phyloP scores from a whole-genome alignment of 495 filamentous ascomycete species.

The Aspergillus cristatus region DNA sequence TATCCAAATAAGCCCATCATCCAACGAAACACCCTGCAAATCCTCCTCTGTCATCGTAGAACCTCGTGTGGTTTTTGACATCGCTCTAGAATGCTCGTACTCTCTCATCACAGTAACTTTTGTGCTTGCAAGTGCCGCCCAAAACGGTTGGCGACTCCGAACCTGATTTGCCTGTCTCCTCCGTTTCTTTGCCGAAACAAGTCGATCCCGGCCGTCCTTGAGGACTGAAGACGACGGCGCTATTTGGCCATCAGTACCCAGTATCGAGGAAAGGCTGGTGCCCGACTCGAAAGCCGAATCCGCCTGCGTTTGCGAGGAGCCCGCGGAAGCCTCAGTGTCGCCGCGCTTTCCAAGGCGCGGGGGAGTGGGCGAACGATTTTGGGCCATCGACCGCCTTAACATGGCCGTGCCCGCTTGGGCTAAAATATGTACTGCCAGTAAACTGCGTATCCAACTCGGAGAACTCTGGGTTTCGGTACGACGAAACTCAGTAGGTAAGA shows the following conservation, averaged over 20 bases:
- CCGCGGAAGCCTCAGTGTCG: slow-evolving; percentile 49
- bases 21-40: slow-evolving; percentile 70
- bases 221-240: slow-evolving; percentile 28
- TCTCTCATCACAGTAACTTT: slow-evolving; percentile 92
- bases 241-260: slow-evolving; percentile 44
- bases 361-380: slow-evolving; percentile 37
- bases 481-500: slow-evolving; percentile 35
- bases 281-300: slow-evolving; percentile 38
- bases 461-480: slow-evolving; percentile 38
- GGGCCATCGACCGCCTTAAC: slow-evolving; percentile 44
- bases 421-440: slow-evolving; percentile 80
- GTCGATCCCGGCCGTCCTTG: slow-evolving; percentile 47
- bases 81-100: slow-evolving; percentile 75
- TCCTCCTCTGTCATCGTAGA: slow-evolving; percentile 71
- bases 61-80: slow-evolving; percentile 59
- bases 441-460: slow-evolving; percentile 48
- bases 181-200: slow-evolving; percentile 65
- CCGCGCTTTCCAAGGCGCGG: slow-evolving; percentile 36
- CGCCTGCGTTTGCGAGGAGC: slow-evolving; percentile 31
- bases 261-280: slow-evolving; percentile 37
- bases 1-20: slow-evolving; percentile 79
- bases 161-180: slow-evolving; percentile 84
- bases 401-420: slow-evolving; percentile 60
- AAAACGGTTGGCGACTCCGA: slow-evolving; percentile 81
- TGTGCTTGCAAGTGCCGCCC: slow-evolving; percentile 87